Evolutionary conservation across 305 asterid species (phyloP), one percentile per base, ranked within the genome.

Genomic region (Nicotiana rustica): DNA sequence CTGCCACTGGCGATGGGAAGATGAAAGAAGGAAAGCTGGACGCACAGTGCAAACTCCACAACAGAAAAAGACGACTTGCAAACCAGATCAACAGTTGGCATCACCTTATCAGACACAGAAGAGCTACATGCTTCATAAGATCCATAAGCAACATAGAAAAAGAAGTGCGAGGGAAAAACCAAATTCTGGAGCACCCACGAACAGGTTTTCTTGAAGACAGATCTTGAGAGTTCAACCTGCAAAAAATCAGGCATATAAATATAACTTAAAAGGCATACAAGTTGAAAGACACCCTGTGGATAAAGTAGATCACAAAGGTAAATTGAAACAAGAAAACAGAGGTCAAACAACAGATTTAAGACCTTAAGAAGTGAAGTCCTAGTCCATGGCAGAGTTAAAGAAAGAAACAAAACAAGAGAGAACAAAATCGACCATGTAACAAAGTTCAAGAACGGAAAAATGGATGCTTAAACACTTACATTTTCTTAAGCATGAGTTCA

Each of bases 1-100:
- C 64, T 52, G 65, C 79, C 79, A 75, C 80, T 14, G 65, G 2
- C 10, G 15, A 52, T 64, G 4, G 65, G 65, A 75, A 29, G 80
- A 75, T 15, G 80, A 29, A 75, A 52, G 47, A 75, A 75, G 4
- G 47, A 29, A 15, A 52, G 31, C 29, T 75, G 10, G 41, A 75
- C 29, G 47, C 80, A 75, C 19, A 52, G 9, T 75, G 65, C 44
- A n/a, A 13, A 75, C 78, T 52, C 79, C 79, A 75, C 25, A 75
- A 75, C 64, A 25, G 65, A n/a, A 75, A 52, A 19, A 52, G 17
- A 75, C 10, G 38, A 75, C 47, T 36, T 75, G 65, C 17, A 75
- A 75, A 52, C 47, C 8, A 18, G 2, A 29, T 75, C 80, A 52
- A 75, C 17, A 25, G 17, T 52, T 52, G 6, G 25, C 79, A 19